Conservation (phyloP, 352 stramenopile genomes). For the Blastocystis sp. region DNA sequence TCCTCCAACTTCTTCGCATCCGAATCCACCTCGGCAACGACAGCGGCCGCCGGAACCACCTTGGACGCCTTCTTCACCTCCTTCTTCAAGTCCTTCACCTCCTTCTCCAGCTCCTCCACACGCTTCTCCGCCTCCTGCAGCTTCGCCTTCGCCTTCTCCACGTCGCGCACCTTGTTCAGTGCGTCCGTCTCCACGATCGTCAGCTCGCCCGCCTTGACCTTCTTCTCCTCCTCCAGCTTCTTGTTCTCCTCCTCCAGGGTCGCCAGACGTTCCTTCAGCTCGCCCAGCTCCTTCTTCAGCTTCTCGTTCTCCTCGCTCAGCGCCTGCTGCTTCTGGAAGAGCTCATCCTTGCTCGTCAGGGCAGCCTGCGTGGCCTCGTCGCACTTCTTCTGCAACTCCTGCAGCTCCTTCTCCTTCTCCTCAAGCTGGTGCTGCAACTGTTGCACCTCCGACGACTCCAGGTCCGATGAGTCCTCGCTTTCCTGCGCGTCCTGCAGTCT, state of each 20-base stretch:
- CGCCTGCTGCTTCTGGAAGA: not conserved
- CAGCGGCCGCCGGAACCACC: not conserved
- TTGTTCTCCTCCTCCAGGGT: not conserved
- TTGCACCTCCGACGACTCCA: not conserved
- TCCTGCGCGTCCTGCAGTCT: not conserved
- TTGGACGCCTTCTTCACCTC: not conserved
- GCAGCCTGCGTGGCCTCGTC: not conserved
- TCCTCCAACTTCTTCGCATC: not conserved
- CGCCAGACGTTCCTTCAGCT: not conserved
- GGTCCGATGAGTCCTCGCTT: not conserved
- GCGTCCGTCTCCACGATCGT: not conserved
- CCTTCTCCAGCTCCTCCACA: conserved; percentile 1
- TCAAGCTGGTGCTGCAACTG: not conserved
- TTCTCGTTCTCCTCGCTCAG: not conserved
- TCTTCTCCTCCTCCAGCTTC: not conserved
- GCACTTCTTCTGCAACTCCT: not conserved
- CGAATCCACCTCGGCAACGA: not conserved
- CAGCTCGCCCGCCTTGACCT: not conserved
- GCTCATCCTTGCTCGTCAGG: not conserved
- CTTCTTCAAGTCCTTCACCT: conserved; percentile 26
- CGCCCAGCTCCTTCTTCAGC: not conserved
- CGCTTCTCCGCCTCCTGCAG: not conserved
- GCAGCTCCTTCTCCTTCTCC: conserved; percentile 17
- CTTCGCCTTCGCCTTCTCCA: not conserved
- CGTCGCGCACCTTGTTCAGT: not conserved